Base-by-base conservation (phyloP, 176 grass and related monocot genomes). In the Carex parvula region DNA sequence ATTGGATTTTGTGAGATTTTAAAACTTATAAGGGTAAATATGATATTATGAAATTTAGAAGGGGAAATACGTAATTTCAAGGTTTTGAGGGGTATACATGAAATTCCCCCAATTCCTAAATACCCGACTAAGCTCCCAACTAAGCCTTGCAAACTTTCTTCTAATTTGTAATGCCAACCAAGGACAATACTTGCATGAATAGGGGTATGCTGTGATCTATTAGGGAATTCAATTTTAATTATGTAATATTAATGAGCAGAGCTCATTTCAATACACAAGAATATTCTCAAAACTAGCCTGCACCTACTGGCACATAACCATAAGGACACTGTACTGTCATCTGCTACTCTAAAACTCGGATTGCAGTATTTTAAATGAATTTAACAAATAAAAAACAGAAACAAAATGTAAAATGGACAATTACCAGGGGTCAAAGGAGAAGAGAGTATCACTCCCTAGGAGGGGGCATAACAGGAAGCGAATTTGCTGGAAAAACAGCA, bases 401-500 rank as follows among this genome's bases (percentile, higher is more conserved):
- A 42, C 20, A 67, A 67, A 32, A 33, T 64, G 35, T 18, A 66
- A 79, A 67, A 66, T 54, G 21, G 24, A 81, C 13, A 61, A 52
- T 82, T 81, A 81, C 79, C 52, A 6, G 57, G 16, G 20, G 16
- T 54, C 22, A 76, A 29, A 29, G 9, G 41, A 54, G 4, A 22
- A 54, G 7, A 76, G 24, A 76, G 24, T 6, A 22, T 76, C 72
- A 76, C 21, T 81, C 52, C 22, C 20, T 67, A 82, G 33, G 26
- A 46, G 42, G 11, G 44, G 35, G 11, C 17, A 63, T 32, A 64
- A 48, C 13, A 24, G 80, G 80, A 29, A 82, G 60, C 4, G 80
- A 82, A 82, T 82, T 50, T 46, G 80, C 80, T 14, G 80, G 80
- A 53, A 82, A 82, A 52, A 82, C 80, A 50, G 83, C 83, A 41